Evolutionary conservation across 2,329 filamentous ascomycete species (phyloP).

Genomic region (Albophoma yamanashiensis): DNA sequence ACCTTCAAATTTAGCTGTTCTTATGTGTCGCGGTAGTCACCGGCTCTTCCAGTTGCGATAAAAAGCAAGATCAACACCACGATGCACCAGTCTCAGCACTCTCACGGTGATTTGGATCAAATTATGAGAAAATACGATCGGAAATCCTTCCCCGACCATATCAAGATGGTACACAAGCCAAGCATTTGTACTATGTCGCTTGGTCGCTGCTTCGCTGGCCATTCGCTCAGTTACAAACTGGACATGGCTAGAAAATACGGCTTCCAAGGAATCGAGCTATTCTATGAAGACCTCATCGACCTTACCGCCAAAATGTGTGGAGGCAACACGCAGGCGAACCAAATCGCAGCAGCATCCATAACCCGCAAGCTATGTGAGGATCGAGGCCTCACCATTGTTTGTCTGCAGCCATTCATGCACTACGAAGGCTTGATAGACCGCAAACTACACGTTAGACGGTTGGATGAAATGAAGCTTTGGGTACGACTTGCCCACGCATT

Average conservation of each 20-base stretch:
- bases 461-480: conserved; percentile 59
- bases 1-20: no score
- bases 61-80: not conserved
- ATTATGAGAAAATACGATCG: not conserved
- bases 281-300: conserved; percentile 64
- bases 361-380: conserved; percentile 47
- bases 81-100: not conserved
- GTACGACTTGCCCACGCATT: conserved; percentile 54
- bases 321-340: conserved; percentile 25
- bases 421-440: conserved; percentile 65
- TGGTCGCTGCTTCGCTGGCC: conserved; percentile 57
- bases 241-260: conserved; percentile 54
- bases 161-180: conserved; percentile 26
- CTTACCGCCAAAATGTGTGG: conserved; percentile 37
- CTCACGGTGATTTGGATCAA: not conserved
- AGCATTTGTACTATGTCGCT: conserved; percentile 71
- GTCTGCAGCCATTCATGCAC: conserved; percentile 67
- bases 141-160: not conserved
- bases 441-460: conserved; percentile 39
- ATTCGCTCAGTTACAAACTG: conserved; percentile 57
- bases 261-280: conserved; percentile 59
- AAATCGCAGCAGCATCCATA: conserved; percentile 46
- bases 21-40: no score
- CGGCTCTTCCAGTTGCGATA: no score
- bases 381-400: conserved; percentile 45